Percentiles rank a stretch among this genome's conserved stretches.
phyloP scores from a whole-genome alignment of 495 filamentous ascomycete species.

The Glarea lozoyensis region DNA sequence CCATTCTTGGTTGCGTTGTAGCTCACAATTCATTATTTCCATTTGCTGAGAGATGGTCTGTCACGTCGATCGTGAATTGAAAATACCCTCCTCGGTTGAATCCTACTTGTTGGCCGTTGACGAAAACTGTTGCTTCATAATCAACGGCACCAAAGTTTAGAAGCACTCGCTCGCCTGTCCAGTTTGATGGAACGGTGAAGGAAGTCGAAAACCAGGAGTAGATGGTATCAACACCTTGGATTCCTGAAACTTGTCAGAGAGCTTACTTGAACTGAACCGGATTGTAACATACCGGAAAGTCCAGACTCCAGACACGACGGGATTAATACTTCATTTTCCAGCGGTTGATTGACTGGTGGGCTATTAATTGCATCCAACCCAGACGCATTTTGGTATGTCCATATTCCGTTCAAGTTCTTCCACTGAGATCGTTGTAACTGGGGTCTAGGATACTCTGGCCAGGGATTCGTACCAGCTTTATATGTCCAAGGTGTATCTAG shows the following conservation, averaged over 20 bases:
- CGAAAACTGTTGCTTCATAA: constrained; percentile 54
- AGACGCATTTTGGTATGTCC: constrained; percentile 47
- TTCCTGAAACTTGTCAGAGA: constrained; percentile 28
- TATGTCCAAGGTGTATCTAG: constrained; percentile 56
- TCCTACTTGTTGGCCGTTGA: constrained; percentile 47
- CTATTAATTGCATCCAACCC: constrained; percentile 28
- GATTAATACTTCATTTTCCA: constrained; percentile 44
- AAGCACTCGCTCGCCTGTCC: constrained; percentile 33
- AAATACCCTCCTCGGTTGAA: constrained; percentile 55
- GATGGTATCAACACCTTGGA: constrained; percentile 36
- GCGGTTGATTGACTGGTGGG: constrained; percentile 32
- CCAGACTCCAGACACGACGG: constrained; percentile 58
- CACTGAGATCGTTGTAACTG: constrained; percentile 48
- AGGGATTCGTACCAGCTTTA: constrained; percentile 51
- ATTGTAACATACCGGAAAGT: no score
- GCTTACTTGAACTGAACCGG: no score
- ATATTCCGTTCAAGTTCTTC: constrained; percentile 58
- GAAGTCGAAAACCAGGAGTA: constrained; percentile 54
- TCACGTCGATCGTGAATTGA: constrained; percentile 51
- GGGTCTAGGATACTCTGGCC: constrained; percentile 60
- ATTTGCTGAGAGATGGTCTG: constrained; percentile 30
- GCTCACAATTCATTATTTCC: constrained; percentile 16
- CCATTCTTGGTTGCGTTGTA: constrained; percentile 27
- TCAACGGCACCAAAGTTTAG: constrained; percentile 66
- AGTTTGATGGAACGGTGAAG: constrained; percentile 43